Base-by-base conservation (phyloP, 768 basidiomycete genomes). In the Rossbeevera mucosa region DNA sequence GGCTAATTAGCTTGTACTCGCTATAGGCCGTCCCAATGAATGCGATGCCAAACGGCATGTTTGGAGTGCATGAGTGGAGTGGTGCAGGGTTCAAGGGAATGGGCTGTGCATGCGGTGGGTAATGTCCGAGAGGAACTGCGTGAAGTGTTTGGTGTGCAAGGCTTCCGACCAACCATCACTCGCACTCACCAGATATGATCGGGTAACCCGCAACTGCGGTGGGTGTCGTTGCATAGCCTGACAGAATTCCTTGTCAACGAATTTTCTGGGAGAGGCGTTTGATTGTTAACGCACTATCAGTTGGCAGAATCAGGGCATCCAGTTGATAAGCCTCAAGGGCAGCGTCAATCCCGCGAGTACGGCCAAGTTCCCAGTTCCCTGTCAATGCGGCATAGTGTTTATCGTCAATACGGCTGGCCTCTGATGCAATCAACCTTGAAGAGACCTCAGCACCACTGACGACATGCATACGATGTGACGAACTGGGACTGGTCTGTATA, bases 171-270 rank as follows among this genome's bases (percentile, higher is more conserved):
- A 31, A 16, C 42, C 25, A 25, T 33, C n/a, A 40, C 11, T n/a
- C 16, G n/a, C 6, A 57, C 71, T 58, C 41, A 80, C 83, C 82
- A 21, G 84, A 83, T 31, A 85, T 71, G 48, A 85, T 80, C 2
- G 85, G 84, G 57, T 84, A 85, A 7, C 83, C 85, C 5, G 81
- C 80, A 50, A 85, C 77, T 4, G 82, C 84, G 67, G 67, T 60
- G 4, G 68, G 59, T 16, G 55, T 62, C 0, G 71, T 68, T 5
- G 71, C 67, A 24, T 64, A 57, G 26, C 65, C 65, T 69, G 36
- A 28, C 8, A 31, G 31, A 41, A 22, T 24, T 14, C 25, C 20
- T 11, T 6, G 2, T 47, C 20, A 47, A 29, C 16, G 49, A 30
- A 9, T 14, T 16, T 5, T 14, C 1, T 20, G 5, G 36, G 36